Conservation (phyloP, 2,329 filamentous ascomycete genomes). For the Aureobasidium vineae region DNA sequence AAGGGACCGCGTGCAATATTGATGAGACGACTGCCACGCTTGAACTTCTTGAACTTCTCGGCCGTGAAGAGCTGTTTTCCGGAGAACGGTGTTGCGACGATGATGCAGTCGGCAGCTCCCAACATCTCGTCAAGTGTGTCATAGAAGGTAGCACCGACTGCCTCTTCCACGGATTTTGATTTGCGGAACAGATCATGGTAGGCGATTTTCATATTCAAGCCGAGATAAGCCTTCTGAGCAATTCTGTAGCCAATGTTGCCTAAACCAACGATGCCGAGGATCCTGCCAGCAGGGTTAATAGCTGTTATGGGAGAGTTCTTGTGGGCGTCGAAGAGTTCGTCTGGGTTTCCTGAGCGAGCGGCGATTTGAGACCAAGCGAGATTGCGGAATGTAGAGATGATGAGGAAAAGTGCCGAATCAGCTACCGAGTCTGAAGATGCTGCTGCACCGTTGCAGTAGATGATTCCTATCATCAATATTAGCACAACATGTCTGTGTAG, state of each 20-base stretch:
- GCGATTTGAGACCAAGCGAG: conserved; percentile 63
- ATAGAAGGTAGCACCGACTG: conserved; percentile 56
- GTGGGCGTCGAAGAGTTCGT: conserved; percentile 59
- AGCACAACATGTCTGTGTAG: too few relatives aligned
- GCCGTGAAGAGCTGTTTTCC: conserved; percentile 52
- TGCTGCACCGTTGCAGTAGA: conserved; percentile 71
- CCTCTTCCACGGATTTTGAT: conserved; percentile 45
- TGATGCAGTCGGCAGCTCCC: conserved; percentile 56
- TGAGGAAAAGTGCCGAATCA: conserved; percentile 66
- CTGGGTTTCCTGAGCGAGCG: conserved; percentile 48
- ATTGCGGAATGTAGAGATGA: conserved; percentile 67
- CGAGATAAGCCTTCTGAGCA: conserved; percentile 56
- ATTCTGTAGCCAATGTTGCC: conserved; percentile 57
- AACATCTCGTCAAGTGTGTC: conserved; percentile 54
- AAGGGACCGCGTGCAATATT: conserved; percentile 65
- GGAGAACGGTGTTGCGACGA: conserved; percentile 60
- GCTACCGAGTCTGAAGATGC: conserved; percentile 71
- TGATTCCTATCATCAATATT: conserved; percentile 48
- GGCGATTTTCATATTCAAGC: conserved; percentile 65
- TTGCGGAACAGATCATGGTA: conserved; percentile 62
- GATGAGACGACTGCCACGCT: conserved; percentile 58
- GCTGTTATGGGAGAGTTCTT: conserved; percentile 58
- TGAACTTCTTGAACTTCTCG: conserved; percentile 52
- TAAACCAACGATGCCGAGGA: conserved; percentile 66
- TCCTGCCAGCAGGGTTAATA: conserved; percentile 61